Percentiles rank a stretch among this genome's conserved stretches.
Evolutionary conservation across 768 basidiomycete species (phyloP).

Genomic region (Coprinopsis cinerea): DNA sequence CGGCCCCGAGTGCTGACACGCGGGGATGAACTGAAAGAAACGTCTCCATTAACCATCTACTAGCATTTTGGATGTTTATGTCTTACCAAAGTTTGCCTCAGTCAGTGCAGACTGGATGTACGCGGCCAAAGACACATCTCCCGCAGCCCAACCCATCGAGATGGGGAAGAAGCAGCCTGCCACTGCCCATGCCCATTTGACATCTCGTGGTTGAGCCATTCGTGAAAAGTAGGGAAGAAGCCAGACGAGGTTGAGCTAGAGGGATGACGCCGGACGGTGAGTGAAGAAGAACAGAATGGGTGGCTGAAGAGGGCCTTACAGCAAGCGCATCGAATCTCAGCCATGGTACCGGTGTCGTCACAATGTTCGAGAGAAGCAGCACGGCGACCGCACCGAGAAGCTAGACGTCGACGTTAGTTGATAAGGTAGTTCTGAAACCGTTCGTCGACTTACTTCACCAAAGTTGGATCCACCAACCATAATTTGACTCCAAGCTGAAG

Average conservation of each 20-base stretch:
- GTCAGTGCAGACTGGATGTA: slow-evolving; percentile 27
- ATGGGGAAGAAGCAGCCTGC: slow-evolving; percentile 28
- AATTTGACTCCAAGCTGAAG: slow-evolving; percentile 28
- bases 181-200: slow-evolving; percentile 24
- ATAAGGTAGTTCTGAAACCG: background rate
- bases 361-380: slow-evolving; percentile 22
- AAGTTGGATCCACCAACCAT: slow-evolving; percentile 30
- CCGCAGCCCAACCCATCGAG: slow-evolving; percentile 30
- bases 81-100: slow-evolving; percentile 22
- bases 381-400: slow-evolving; percentile 25
- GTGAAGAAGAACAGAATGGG: background rate
- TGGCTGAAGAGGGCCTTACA: slow-evolving; percentile 9
- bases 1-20: slow-evolving; percentile 25
- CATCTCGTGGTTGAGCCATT: background rate
- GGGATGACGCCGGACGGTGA: no score
- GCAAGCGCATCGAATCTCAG: slow-evolving; percentile 24
- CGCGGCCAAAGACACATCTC: slow-evolving; percentile 30
- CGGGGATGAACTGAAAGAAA: slow-evolving; percentile 18
- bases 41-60: background rate
- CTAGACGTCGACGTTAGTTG: slow-evolving; percentile 3
- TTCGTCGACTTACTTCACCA: slow-evolving; percentile 19
- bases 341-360: slow-evolving; percentile 28
- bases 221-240: background rate
- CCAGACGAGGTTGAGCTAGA: background rate
- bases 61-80: background rate